Percentiles rank a stretch among this genome's conserved stretches.
Evolutionary conservation across 2,329 filamentous ascomycete species (phyloP).

Genomic region (Ceratocystis ficicola): DNA sequence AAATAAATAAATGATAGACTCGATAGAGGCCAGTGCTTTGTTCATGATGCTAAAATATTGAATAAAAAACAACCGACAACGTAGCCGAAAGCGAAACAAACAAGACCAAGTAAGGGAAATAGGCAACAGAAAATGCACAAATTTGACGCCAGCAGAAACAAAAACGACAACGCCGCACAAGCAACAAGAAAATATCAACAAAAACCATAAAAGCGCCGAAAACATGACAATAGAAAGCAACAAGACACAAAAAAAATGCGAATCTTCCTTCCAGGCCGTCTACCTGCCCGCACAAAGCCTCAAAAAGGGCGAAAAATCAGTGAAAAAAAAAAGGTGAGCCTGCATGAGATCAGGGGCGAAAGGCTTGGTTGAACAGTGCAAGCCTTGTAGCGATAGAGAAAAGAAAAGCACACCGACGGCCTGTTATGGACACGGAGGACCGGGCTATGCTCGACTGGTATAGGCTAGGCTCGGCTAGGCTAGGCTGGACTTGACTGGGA

Average conservation of each 20-base stretch:
- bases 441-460: background rate
- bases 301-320: no score
- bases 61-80: conserved; percentile 13
- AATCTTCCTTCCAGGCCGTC: background rate
- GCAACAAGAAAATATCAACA: conserved; percentile 5
- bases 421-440: no score
- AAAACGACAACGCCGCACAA: conserved; percentile 8
- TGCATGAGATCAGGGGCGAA: background rate
- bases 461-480: background rate
- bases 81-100: conserved; percentile 2
- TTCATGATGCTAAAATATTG: conserved; percentile 12
- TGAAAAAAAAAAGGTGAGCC: background rate
- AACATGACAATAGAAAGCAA: conserved; percentile 8
- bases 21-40: conserved; percentile 1
- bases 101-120: background rate
- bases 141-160: conserved; percentile 1
- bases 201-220: conserved; percentile 8
- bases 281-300: background rate
- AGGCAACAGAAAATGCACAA: conserved; percentile 13
- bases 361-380: background rate
- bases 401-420: background rate
- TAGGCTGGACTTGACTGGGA: background rate
- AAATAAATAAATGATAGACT: background rate
- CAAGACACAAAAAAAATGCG: conserved; percentile 7
- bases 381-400: background rate